Percentiles rank a stretch among this genome's conserved stretches.
Evolutionary conservation across 1,284 basidiomycete species (phyloP).

Genomic region (Trichosporon sp.): DNA sequence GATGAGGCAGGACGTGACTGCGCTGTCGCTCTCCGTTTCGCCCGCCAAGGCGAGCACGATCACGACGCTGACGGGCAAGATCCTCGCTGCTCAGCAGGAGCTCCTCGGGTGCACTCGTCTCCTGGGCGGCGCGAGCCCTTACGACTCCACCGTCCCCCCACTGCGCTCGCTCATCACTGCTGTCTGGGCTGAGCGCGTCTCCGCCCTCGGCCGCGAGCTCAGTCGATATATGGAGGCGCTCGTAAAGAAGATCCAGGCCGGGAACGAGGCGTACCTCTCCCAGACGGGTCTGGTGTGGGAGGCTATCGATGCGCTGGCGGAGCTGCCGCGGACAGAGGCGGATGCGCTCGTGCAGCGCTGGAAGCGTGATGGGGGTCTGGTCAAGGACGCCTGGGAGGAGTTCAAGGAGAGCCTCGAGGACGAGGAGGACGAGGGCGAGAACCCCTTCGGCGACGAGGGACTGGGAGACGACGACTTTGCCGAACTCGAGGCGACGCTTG

Average conservation of each 20-base stretch:
- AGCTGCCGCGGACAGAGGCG: constrained; percentile 37
- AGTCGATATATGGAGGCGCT: constrained; percentile 39
- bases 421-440: constrained; percentile 32
- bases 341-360: constrained; percentile 40
- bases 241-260: constrained; percentile 22
- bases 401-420: constrained; percentile 51
- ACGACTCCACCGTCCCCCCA: not conserved
- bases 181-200: constrained; percentile 44
- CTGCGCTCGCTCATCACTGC: constrained; percentile 23
- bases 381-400: constrained; percentile 53
- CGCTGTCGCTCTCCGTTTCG: not conserved
- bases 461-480: constrained; percentile 43
- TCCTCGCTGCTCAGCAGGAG: not conserved
- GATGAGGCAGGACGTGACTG: constrained; percentile 11
- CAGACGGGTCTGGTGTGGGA: constrained; percentile 53
- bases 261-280: constrained; percentile 42
- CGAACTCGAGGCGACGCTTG: constrained; percentile 40
- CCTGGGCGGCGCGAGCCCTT: constrained; percentile 1
- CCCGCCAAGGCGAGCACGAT: not conserved
- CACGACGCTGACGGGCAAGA: constrained; percentile 2
- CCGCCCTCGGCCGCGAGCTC: constrained; percentile 34
- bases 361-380: constrained; percentile 41
- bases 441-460: constrained; percentile 29
- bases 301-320: constrained; percentile 38
- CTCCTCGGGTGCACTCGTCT: constrained; percentile 6